Base-by-base conservation (phyloP, 192 early-diverging fungal species). In the Blastocladiella britannica region DNA sequence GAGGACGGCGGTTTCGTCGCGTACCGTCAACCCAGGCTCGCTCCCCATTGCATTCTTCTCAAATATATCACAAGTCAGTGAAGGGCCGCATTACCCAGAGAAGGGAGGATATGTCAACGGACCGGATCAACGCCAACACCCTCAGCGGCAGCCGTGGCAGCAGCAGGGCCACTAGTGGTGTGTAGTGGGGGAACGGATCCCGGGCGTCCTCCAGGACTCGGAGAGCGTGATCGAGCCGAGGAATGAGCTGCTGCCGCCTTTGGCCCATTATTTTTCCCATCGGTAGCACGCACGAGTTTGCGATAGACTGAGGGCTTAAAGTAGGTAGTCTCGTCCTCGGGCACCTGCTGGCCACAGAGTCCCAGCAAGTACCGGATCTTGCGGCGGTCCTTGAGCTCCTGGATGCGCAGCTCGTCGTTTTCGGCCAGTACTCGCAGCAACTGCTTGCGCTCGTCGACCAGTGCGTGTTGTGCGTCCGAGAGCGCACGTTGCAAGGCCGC, bases 381-480 rank as follows among this genome's bases (percentile, higher is more conserved):
- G 53, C 73, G 73, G 25, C 76, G 56, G 54, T 78, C 76, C 52
- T 73, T 72, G 43, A 78, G 68, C 57, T 78, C 76, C 64, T 78
- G 76, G 28, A 78, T 70, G 74, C 37, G 37, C 55, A 78, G 54
- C 22, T 64, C 61, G 57, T 78, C 76, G 43, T 75, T 73, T 57
- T 78, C 76, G 23, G 76, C 76, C 28, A 73, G 26, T 23, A 76
- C 55, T 37, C 43, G 51, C 25, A 78, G 66, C 26, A 65, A 43
- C 25, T 65, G 62, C 56, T 65, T 65, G 23, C 73, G 60, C 56
- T 78, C 76, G 28, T 76, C 73, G 65, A 78, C 74, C 30, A 74
- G 26, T 24, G 63, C 62, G 8, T 58, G 25, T 58, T 76, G 67
- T 5, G 67, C 69, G 53, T 76, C 76, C 22, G 60, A 60, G 3